Percentiles rank a stretch among this genome's conserved stretches.
These are phyloP conservation scores for Globisporangium parvum DNA, from an alignment of 352 stramenopile species.

Conservation along the genomic window DNA sequence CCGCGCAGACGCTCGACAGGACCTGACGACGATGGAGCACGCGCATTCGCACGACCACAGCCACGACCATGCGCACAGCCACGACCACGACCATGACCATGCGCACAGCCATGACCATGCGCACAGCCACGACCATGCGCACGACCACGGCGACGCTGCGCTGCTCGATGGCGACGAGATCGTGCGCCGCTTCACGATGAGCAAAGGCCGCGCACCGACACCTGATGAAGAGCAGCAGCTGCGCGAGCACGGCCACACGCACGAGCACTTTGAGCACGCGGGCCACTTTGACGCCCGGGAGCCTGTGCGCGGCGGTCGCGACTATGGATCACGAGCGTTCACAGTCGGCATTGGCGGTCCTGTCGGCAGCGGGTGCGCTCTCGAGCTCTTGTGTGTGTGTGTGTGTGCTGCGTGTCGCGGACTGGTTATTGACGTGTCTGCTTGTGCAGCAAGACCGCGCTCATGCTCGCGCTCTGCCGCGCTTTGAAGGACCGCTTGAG, in stretches of 20 bases:
- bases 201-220: slow-evolving; percentile 53
- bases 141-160: slow-evolving; percentile 18
- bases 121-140: slow-evolving; percentile 27
- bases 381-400: background rate
- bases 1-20: too few species aligned
- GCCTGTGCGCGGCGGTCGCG: slow-evolving; percentile 33
- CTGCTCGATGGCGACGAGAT: slow-evolving; percentile 57
- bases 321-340: slow-evolving; percentile 87
- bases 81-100: slow-evolving; percentile 13
- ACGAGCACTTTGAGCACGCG: slow-evolving; percentile 84
- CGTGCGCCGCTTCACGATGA: slow-evolving; percentile 59
- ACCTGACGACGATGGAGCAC: slow-evolving; percentile 14
- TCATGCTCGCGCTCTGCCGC: slow-evolving; percentile 92
- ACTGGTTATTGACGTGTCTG: background rate
- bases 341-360: slow-evolving; percentile 96
- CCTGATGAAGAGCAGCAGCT: slow-evolving; percentile 71
- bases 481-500: slow-evolving; percentile 76
- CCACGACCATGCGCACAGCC: background rate
- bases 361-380: slow-evolving; percentile 79
- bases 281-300: slow-evolving; percentile 72
- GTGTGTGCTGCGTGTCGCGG: background rate
- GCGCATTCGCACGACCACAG: slow-evolving; percentile 16
- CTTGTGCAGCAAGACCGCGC: slow-evolving; percentile 88
- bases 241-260: slow-evolving; percentile 82
- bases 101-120: slow-evolving; percentile 19